A percentile compares a stretch with the other conserved stretches of the same genome.
These are phyloP conservation scores for Metrosideros polymorpha DNA, from an alignment of 441 rosid species.

Conservation along the genomic window DNA sequence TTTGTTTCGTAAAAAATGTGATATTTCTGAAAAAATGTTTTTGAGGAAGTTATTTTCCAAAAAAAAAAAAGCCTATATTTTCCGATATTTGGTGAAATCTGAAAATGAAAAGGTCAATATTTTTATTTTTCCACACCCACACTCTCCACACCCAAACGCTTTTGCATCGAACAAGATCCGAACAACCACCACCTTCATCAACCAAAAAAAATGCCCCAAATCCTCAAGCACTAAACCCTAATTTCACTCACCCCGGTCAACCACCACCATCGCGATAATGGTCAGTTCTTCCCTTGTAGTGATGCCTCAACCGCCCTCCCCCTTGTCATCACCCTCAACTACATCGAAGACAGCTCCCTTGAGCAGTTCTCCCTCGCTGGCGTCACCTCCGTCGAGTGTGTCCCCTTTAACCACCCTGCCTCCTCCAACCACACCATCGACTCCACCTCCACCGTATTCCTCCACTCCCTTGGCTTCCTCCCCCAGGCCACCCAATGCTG, in stretches of 20 bases:
- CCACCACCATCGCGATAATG: neutral
- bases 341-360: no score
- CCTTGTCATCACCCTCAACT: slow-evolving; percentile 66
- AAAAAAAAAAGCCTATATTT: no score
- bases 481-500: slow-evolving; percentile 45
- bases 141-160: no score
- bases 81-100: no score
- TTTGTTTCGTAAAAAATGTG: no score
- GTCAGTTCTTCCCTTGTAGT: slow-evolving; percentile 31
- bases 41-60: no score
- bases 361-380: slow-evolving; percentile 71
- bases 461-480: slow-evolving; percentile 82
- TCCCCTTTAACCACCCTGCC: slow-evolving; percentile 62
- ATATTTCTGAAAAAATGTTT: no score
- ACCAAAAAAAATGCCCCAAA: neutral
- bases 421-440: slow-evolving; percentile 63
- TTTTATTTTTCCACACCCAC: no score
- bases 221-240: slow-evolving; percentile 36
- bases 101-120: no score
- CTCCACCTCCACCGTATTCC: slow-evolving; percentile 67
- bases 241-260: neutral
- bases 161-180: no score
- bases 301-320: slow-evolving; percentile 53
- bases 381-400: slow-evolving; percentile 66
- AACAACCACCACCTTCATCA: no score